A percentile compares a stretch with the other conserved stretches of the same genome.
phyloP scores from a whole-genome alignment of 2,329 filamentous ascomycete genomes.

The Alternaria brassicae region DNA sequence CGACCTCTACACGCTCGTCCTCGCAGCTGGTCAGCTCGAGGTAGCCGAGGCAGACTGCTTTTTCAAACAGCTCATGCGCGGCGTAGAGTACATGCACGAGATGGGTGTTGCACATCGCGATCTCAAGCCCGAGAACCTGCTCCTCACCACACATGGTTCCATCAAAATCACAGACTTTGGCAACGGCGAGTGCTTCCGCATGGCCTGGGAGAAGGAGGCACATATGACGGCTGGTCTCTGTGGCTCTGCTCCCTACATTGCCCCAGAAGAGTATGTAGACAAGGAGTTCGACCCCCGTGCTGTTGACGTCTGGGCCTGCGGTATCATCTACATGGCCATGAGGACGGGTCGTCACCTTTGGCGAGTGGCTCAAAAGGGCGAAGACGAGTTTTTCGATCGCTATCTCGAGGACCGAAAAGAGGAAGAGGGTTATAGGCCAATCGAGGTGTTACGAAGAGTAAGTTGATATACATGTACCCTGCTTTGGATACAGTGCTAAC shows the following conservation, averaged over 20 bases:
- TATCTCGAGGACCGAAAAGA: conserved; percentile 93
- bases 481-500: conserved; percentile 18
- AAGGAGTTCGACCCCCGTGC: conserved; percentile 96
- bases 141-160: conserved; percentile 88
- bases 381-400: conserved; percentile 95
- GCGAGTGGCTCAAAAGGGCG: conserved; percentile 95
- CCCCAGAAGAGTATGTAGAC: conserved; percentile 93
- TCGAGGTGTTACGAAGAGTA: conserved; percentile 93
- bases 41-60: conserved; percentile 95
- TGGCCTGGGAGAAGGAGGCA: conserved; percentile 98
- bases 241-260: conserved; percentile 95
- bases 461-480: conserved; percentile 53
- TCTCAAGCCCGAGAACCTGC: conserved; percentile 93
- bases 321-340: conserved; percentile 99
- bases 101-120: conserved; percentile 99
- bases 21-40: conserved; percentile 89
- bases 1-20: conserved; percentile 91
- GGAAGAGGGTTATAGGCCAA: conserved; percentile 94
- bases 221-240: conserved; percentile 98
- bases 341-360: conserved; percentile 93
- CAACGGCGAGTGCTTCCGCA: conserved; percentile 98
- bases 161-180: conserved; percentile 99
- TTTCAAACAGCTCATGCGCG: conserved; percentile 99
- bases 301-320: conserved; percentile 98
- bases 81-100: conserved; percentile 98